Evolutionary conservation across 1,139 yeast species (phyloP).

Genomic region (Debaryomyces udenii): DNA sequence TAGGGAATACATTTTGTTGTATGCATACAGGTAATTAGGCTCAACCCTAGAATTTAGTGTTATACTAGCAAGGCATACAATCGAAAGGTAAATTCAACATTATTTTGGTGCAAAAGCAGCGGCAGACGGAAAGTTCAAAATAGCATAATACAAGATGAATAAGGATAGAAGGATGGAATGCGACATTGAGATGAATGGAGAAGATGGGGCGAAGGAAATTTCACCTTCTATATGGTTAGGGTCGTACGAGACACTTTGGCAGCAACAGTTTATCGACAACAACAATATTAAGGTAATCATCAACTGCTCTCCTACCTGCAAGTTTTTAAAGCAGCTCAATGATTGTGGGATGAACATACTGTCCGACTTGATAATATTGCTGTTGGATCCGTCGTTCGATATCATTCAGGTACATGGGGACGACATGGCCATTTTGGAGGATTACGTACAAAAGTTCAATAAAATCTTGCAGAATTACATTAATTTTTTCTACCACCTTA

Average conservation of each 20-base stretch:
- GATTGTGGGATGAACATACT: constrained; percentile 28
- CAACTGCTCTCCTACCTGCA: constrained; percentile 42
- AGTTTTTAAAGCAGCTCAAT: constrained; percentile 31
- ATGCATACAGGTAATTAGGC: constrained; percentile 4
- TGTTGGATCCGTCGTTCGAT: constrained; percentile 42
- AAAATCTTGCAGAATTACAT: constrained; percentile 44
- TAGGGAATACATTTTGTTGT: not conserved
- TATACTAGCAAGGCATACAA: constrained; percentile 5
- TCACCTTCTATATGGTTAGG: constrained; percentile 40
- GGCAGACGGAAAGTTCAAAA: not conserved
- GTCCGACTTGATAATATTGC: constrained; percentile 43
- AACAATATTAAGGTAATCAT: constrained; percentile 42
- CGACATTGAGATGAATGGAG: constrained; percentile 13
- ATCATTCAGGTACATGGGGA: constrained; percentile 21
- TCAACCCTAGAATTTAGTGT: constrained; percentile 6
- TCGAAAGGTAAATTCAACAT: constrained; percentile 7
- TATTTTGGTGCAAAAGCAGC: constrained; percentile 2
- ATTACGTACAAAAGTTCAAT: constrained; percentile 34
- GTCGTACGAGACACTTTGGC: constrained; percentile 22
- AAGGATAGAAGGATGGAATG: not conserved
- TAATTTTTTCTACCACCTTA: constrained; percentile 39
- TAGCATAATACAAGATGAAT: too few relatives aligned
- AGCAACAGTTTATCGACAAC: constrained; percentile 22
- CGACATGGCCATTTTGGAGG: constrained; percentile 24
- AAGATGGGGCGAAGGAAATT: constrained; percentile 22